These are phyloP conservation scores for Endocalyx cinctus DNA, from an alignment of 2,329 filamentous ascomycete genomes.

Conservation along the genomic window DNA sequence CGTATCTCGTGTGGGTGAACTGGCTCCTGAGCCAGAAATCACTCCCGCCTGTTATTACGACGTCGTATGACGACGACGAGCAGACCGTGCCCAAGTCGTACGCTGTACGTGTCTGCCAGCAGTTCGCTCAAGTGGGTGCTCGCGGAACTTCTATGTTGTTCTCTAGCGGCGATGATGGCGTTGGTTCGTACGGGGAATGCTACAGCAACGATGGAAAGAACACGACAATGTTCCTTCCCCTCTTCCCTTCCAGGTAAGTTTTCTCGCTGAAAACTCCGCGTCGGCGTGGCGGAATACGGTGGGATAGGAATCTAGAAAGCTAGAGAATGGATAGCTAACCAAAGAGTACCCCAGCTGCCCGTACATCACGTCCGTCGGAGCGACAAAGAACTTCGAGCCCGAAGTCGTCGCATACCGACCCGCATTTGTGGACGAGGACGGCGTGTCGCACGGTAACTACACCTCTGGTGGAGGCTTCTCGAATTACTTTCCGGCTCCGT, in stretches of 20 bases:
- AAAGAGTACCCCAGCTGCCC: slow-evolving; percentile 37
- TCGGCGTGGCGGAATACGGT: too few relatives aligned
- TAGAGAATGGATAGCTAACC: too few relatives aligned
- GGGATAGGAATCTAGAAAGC: too few relatives aligned
- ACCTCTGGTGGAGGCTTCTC: slow-evolving; percentile 40
- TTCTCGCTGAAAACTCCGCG: too few relatives aligned
- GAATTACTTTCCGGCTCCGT: slow-evolving; percentile 38
- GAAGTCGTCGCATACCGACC: slow-evolving; percentile 32
- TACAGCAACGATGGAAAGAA: slow-evolving; percentile 52
- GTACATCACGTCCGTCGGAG: slow-evolving; percentile 29
- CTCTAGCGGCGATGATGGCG: slow-evolving; percentile 45
- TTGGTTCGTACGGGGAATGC: slow-evolving; percentile 33
- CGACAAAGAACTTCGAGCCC: slow-evolving; percentile 26
- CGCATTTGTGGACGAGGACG: slow-evolving; percentile 18
- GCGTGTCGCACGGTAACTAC: slow-evolving; percentile 14
- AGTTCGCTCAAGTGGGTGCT: slow-evolving; percentile 48
- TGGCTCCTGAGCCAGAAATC: slow-evolving; percentile 40
- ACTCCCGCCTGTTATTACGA: slow-evolving; percentile 52
- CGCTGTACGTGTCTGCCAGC: slow-evolving; percentile 46
- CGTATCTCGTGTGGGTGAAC: slow-evolving; percentile 51
- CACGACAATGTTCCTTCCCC: slow-evolving; percentile 46
- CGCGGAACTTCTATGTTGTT: slow-evolving; percentile 49
- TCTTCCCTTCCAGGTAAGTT: too few relatives aligned
- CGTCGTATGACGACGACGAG: slow-evolving; percentile 57
- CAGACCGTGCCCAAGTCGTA: slow-evolving; percentile 48